Evolutionary conservation across 192 early-diverging fungal species (phyloP), one percentile per base, ranked within the genome.

Genomic region (Podila verticillata): DNA sequence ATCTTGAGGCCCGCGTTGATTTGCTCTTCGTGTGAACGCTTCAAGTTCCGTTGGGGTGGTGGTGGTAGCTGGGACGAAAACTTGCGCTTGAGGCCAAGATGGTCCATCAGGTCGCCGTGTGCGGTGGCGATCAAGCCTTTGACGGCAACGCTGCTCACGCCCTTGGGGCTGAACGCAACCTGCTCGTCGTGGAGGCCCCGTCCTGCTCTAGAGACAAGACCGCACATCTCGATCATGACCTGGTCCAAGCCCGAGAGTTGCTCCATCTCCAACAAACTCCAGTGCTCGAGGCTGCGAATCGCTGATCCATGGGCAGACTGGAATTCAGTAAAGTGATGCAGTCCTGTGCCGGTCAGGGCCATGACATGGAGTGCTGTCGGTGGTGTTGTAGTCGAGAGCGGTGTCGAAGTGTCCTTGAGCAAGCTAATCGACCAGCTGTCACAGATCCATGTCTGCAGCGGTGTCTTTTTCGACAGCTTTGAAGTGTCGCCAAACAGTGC

Each of bases 221-320:
- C 77, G 30, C 77, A 80, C 70, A 72, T 68, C 31, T 72, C 77
- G 15, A 72, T 19, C 13, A 29, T 31, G 26, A 80, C 61, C 5
- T 49, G 12, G 9, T 15, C 59, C 1, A 22, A 35, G 3, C 59
- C 17, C 22, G 13, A 6, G 19, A 80, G 8, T 8, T 68, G 12
- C 29, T 80, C 77, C 10, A 80, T 68, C 54, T 80, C 77, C 20
- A 80, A 8, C 24, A 80, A 28, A 44, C 70, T 80, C 77, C 77
- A 80, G 29, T 80, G 77, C 47, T 72, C 77, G 60, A 80, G 26
- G 61, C 66, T 63, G 13, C 70, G 22, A 30, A 36, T 17, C 10
- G 66, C 17, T 20, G 28, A 10, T 12, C 35, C 49, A 19, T 29
- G 35, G 4, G 32, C 22, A 3, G 22, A 8, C 9, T 64, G 51